Evolutionary conservation across 768 basidiomycete species (phyloP).

Genomic region (Neoboletus brunneissimus): DNA sequence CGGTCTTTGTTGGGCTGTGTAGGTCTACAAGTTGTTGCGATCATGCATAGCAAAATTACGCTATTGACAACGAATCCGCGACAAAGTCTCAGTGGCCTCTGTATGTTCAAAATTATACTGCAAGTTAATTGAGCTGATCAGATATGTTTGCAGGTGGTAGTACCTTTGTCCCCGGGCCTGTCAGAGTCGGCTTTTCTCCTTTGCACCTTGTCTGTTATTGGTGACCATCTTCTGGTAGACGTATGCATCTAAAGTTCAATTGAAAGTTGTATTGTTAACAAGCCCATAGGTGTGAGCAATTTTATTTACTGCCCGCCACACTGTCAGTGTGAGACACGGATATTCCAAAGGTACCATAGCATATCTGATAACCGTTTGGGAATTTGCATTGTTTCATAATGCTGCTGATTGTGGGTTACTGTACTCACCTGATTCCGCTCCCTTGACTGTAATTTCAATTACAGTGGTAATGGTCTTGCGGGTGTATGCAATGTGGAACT

Average conservation of each 20-base stretch:
- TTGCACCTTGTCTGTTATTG: not conserved
- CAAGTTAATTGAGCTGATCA: not conserved
- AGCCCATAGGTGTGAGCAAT: conserved; percentile 9
- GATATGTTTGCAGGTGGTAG: not conserved
- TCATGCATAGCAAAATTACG: not conserved
- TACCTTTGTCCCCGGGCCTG: not conserved
- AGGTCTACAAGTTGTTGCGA: not conserved
- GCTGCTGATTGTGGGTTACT: conserved; percentile 11
- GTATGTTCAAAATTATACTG: not conserved
- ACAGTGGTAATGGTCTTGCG: too few relatives aligned
- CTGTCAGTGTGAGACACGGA: not conserved
- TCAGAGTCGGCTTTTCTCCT: not conserved
- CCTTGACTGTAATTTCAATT: not conserved
- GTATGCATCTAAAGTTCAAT: not conserved
- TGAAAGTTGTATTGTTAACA: not conserved
- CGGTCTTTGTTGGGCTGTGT: not conserved
- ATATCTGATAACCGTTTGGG: not conserved
- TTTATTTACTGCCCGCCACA: not conserved
- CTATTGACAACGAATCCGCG: not conserved
- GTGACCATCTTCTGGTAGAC: not conserved
- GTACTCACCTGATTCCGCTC: not conserved
- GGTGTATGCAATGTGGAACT: not conserved
- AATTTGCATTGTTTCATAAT: conserved; percentile 4
- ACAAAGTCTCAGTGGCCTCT: not conserved
- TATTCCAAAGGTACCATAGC: conserved; percentile 3